Evolutionary conservation across 2,329 filamentous ascomycete species (phyloP), one percentile per base, ranked within the genome.

Genomic region (Sclerotinia trifoliorum): DNA sequence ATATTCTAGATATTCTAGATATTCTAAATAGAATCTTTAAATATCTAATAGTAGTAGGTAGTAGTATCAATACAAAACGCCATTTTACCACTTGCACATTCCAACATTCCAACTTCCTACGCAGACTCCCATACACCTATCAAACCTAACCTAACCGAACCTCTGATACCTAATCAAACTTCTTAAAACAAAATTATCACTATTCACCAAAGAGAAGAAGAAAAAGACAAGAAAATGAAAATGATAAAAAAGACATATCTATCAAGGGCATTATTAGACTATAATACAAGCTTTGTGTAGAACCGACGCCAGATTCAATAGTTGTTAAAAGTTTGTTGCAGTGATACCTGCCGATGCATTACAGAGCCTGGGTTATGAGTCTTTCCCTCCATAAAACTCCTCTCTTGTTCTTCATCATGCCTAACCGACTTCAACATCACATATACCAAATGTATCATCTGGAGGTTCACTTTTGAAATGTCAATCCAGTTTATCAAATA

Each of bases 391-490:
- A 46, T 69, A 42, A 63, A 67, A 54, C 60, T 70, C 66, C 65
- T 51, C 66, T 65, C 65, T 68, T 69, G 70, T 57, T 35, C 26
- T 48, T 44, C 57, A 61, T 61, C 39, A 42, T 42, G 39, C 26
- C 17, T 24, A 44, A 72, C 70, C 63, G 60, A 49, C 64, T 60
- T 60, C 35, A 35, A 68, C 61, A 73, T 71, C 67, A 35, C 65
- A 51, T 67, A 61, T 67, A 67, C 44, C 46, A 67, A 67, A 67
- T 66, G 70, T 62, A 75, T 71, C 69, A 68, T 68, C 68, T 71
- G 67, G 69, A 74, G 73, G 71, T 73, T 74, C 75, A 75, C 70
- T 67, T 54, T 64, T 48, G 57, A 69, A 26, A 67, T 61, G 17
- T 52, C 57, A 48, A 48, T 42, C 44, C 19, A 13, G 26, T 48